Percentiles rank a stretch among this genome's conserved stretches.
Evolutionary conservation across 352 stramenopile species (phyloP).

Genomic region (Halophytophthora polymorphica): DNA sequence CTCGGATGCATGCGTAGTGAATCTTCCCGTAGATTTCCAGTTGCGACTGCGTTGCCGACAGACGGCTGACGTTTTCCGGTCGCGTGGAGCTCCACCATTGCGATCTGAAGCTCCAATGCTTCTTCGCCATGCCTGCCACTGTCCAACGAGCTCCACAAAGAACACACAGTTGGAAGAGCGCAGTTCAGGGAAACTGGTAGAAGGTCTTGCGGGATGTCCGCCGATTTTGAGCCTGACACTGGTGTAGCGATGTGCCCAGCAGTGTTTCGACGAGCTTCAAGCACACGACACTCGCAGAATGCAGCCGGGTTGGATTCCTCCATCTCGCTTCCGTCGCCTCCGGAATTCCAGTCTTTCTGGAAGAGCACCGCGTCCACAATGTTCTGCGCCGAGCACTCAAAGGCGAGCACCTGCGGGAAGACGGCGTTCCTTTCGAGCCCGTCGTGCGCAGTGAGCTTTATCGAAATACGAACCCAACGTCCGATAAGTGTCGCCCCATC

Average conservation of each 20-base stretch:
- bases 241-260: slow-evolving; percentile 10
- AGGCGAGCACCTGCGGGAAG: slow-evolving; percentile 11
- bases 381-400: slow-evolving; percentile 7
- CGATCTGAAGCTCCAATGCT: slow-evolving; percentile 14
- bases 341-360: slow-evolving; percentile 71
- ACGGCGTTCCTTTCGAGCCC: slow-evolving; percentile 11
- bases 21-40: too few species aligned
- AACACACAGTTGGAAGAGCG: not conserved
- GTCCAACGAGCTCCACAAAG: slow-evolving; percentile 3
- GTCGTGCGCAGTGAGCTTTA: slow-evolving; percentile 6
- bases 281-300: slow-evolving; percentile 9
- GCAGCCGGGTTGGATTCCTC: not conserved
- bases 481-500: not conserved
- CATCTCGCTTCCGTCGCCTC: not conserved
- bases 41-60: not conserved
- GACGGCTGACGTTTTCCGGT: not conserved
- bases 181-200: slow-evolving; percentile 1
- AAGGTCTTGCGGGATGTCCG: slow-evolving; percentile 10
- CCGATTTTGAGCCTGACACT: not conserved
- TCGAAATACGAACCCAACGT: slow-evolving; percentile 10
- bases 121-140: not conserved
- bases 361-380: slow-evolving; percentile 38
- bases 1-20: too few species aligned
- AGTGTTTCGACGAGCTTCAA: slow-evolving; percentile 1
- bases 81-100: slow-evolving; percentile 8